Base-by-base conservation (phyloP, 2,329 filamentous ascomycete genomes). In the Clarireedia monteithiana region DNA sequence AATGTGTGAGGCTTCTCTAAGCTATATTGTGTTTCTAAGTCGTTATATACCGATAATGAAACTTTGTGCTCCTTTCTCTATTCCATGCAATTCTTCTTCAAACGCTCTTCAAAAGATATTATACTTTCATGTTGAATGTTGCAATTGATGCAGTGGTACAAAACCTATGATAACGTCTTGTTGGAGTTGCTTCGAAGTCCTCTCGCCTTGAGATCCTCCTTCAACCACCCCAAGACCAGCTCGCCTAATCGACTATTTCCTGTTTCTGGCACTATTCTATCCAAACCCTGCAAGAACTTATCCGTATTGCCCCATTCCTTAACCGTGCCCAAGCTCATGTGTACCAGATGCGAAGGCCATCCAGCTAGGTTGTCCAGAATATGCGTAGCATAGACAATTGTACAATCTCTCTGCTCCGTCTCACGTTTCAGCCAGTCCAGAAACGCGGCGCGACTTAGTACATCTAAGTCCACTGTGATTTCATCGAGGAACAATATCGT, bases 371-470 rank as follows among this genome's bases (percentile, higher is more conserved):
- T 96, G 69, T 99, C 94, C 63, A 99, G 74, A 61, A 99, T 96
- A 72, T 99, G 94, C 14, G 94, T 99, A 6, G 94, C 94, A 70
- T 99, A 99, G 27, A 99, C 91, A 65, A 99, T 89, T 4, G 94
- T 96, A 69, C 91, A 96, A 39, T 83, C 78, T 53, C 92, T 78
- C 6, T 69, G 76, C 73, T 92, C 87, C 0, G 92, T 96, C 81
- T 99, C 94, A 58, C 78, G 77, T 73, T 91, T 91, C 67, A 99
- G 73, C 76, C 92, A 99, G 45, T 74, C 78, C 34, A 99, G 77
- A 70, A 99, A 99, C 69, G 91, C 86, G 65, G 84, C 85, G 14
- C 94, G 82, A 54, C 83, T 88, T 58, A 96, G 79, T 57, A 99
- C 80, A 71, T 99, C 94, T 59, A 99, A 76, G 70, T 99, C 94